Evolutionary conservation across 2,329 filamentous ascomycete genomes (phyloP).

Genomic region (Colletotrichum sp.): DNA sequence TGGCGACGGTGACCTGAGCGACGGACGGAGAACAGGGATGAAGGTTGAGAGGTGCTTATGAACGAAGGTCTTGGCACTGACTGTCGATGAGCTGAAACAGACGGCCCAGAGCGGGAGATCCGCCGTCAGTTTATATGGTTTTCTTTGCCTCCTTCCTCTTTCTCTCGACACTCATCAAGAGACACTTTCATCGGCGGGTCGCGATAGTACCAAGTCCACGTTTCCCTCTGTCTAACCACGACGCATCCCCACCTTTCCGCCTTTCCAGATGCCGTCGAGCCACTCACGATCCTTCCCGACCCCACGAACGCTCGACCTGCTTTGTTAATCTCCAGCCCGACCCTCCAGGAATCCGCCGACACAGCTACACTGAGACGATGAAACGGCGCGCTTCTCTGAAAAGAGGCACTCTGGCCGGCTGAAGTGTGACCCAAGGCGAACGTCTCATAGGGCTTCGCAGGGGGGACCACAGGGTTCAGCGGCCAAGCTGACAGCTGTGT

Average conservation of each 20-base stretch:
- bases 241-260: neutral
- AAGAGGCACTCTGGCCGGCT: neutral
- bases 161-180: neutral
- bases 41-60: neutral
- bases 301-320: slow-evolving; percentile 11
- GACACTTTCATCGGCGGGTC: neutral
- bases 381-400: slow-evolving; percentile 13
- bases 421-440: slow-evolving; percentile 4
- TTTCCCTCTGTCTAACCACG: neutral
- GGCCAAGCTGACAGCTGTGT: neutral
- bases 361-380: neutral
- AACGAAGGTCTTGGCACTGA: slow-evolving; percentile 10
- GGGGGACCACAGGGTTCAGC: slow-evolving; percentile 10
- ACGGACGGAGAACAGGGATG: neutral
- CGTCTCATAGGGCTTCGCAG: slow-evolving; percentile 5
- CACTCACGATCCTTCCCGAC: slow-evolving; percentile 11
- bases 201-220: slow-evolving; percentile 2
- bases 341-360: slow-evolving; percentile 15
- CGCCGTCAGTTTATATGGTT: slow-evolving; percentile 12
- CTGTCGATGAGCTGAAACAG: neutral
- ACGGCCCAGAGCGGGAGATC: slow-evolving; percentile 2
- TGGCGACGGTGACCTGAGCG: neutral
- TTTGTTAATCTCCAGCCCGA: slow-evolving; percentile 12
- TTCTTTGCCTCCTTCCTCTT: neutral
- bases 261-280: neutral